Conservation (phyloP, 768 basidiomycete genomes). For the Clavulina sp. region DNA sequence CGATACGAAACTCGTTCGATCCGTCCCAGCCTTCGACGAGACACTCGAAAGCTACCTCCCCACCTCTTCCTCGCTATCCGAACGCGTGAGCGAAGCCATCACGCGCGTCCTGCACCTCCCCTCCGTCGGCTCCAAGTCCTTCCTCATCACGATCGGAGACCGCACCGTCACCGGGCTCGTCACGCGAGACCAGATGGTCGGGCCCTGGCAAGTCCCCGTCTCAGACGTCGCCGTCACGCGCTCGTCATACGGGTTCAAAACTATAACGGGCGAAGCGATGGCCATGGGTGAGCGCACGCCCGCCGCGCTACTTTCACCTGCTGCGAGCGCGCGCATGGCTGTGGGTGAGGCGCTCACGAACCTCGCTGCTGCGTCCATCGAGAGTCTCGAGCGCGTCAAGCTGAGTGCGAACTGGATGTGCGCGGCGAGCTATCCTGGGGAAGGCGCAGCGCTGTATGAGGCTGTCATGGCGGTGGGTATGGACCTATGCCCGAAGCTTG, state of each 20-base stretch:
- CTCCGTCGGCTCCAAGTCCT: constrained; percentile 86
- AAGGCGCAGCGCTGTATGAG: constrained; percentile 77
- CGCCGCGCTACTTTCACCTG: constrained; percentile 67
- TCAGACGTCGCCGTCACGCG: constrained; percentile 94
- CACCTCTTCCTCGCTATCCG: constrained; percentile 21
- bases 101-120: constrained; percentile 79
- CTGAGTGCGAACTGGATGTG: constrained; percentile 99
- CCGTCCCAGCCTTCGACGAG: constrained; percentile 44
- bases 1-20: constrained; percentile 33
- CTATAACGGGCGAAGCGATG: constrained; percentile 83
- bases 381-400: constrained; percentile 58
- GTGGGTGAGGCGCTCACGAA: constrained; percentile 90
- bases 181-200: constrained; percentile 95
- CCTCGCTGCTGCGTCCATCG: constrained; percentile 62
- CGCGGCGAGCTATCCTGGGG: constrained; percentile 73
- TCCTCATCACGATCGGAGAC: constrained; percentile 97
- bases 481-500: constrained; percentile 84
- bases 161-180: constrained; percentile 87
- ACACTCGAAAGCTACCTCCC: constrained; percentile 52
- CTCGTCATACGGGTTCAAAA: constrained; percentile 84
- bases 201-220: constrained; percentile 95
- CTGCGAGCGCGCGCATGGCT: constrained; percentile 90
- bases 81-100: constrained; percentile 44
- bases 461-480: constrained; percentile 82
- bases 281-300: constrained; percentile 96